Base-by-base conservation (phyloP, 2,329 filamentous ascomycete species). In the Penicillium sp. region DNA sequence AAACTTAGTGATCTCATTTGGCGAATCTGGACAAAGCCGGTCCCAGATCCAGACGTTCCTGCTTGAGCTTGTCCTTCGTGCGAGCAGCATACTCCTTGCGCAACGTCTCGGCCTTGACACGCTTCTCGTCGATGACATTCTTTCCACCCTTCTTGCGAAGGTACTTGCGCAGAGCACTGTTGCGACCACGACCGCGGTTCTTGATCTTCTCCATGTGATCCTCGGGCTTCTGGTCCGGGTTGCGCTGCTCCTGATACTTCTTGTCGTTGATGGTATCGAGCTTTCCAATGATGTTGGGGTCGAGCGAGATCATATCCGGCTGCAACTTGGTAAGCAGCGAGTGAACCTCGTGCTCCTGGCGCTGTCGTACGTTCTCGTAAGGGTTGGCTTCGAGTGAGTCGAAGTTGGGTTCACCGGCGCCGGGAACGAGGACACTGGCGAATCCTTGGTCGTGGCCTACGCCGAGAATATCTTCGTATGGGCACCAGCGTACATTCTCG, bases 101-200 rank as follows among this genome's bases (percentile, higher is more conserved):
- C 72, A 96, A 80, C 76, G 92, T 90, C 73, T 97, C 90, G 47
- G 92, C 88, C 71, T 88, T 87, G 74, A 96, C 76, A 71, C 90
- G 87, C 83, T 93, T 92, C 82, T 97, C 94, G 79, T 99, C 94
- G 73, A 99, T 92, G 57, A 99, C 85, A 74, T 97, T 97, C 82
- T 89, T 91, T 70, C 88, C 88, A 45, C 91, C 87, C 79, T 94
- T 92, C 85, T 97, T 97, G 64, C 94, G 82, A 70, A 97, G 76
- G 72, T 95, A 92, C 74, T 92, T 92, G 70, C 91, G 87, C 62
- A 97, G 77, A 57, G 90, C 90, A 65, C 89, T 92, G 71, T 96
- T 99, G 82, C 92, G 91, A 53, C 94, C 94, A 57, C 93, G 82
- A 19, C 90, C 91, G 54, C 88, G 84, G 72, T 97, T 94, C 68